These are phyloP conservation scores for Trichophyton schoenleinii DNA, from an alignment of 2,329 filamentous ascomycete species.

Conservation along the genomic window DNA sequence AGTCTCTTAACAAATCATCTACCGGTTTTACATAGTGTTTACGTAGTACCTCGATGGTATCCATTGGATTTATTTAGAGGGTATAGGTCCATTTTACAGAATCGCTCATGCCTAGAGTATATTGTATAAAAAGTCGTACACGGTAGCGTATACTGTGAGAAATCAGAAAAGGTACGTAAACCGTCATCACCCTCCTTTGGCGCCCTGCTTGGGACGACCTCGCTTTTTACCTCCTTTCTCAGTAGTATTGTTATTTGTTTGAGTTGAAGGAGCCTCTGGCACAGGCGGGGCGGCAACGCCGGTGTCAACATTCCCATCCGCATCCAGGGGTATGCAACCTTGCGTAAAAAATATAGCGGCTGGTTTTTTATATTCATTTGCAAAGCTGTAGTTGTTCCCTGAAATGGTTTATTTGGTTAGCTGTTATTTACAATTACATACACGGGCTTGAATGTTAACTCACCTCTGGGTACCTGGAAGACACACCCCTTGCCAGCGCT, in stretches of 20 bases:
- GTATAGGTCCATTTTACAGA: neutral
- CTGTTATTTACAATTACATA: neutral
- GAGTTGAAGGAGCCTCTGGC: slow-evolving; percentile 1
- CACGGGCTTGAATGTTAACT: slow-evolving; percentile 15
- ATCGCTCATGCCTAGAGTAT: neutral
- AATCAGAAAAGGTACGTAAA: neutral
- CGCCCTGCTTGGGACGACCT: slow-evolving; percentile 9
- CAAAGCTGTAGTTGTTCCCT: slow-evolving; percentile 92
- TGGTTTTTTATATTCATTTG: slow-evolving; percentile 59
- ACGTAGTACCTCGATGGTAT: neutral
- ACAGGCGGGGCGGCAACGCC: slow-evolving; percentile 10
- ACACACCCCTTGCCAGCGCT: slow-evolving; percentile 76
- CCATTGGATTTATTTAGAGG: neutral
- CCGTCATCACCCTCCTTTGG: neutral
- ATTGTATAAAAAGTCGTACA: neutral
- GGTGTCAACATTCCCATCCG: slow-evolving; percentile 19
- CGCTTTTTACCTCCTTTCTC: slow-evolving; percentile 8
- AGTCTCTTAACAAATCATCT: neutral
- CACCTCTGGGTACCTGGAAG: slow-evolving; percentile 91
- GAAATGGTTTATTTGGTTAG: slow-evolving; percentile 4
- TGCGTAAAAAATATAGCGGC: slow-evolving; percentile 88
- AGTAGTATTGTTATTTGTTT: neutral
- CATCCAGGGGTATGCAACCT: slow-evolving; percentile 49
- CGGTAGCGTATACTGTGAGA: neutral
- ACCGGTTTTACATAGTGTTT: neutral